Evolutionary conservation across 208 protist genomes (phyloP).

Genomic region (Wallacemonas sp.): DNA sequence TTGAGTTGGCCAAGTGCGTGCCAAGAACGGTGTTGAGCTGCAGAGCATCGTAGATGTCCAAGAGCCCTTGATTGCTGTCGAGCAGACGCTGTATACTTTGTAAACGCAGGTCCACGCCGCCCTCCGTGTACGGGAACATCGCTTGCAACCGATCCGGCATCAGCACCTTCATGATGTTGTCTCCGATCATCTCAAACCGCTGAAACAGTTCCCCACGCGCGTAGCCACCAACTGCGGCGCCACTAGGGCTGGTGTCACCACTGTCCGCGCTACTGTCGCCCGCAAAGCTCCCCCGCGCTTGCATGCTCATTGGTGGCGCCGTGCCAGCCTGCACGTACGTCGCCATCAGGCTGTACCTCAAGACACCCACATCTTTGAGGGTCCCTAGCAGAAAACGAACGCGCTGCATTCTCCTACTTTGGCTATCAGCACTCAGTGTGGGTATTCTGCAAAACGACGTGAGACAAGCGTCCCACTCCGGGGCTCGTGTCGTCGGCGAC

Average conservation of each 20-base stretch:
- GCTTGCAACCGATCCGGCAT: constrained; percentile 55
- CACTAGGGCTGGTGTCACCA: too few relatives aligned
- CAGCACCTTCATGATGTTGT: constrained; percentile 71
- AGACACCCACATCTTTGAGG: constrained; percentile 35
- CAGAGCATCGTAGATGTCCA: constrained; percentile 84
- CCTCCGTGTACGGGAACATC: constrained; percentile 61
- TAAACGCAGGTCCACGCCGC: constrained; percentile 34
- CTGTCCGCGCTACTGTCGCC: too few relatives aligned
- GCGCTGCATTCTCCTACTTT: constrained; percentile 26
- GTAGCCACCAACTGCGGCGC: too few relatives aligned
- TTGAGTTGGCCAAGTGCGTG: constrained; percentile 57
- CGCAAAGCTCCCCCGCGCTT: too few relatives aligned
- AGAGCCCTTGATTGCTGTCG: constrained; percentile 75
- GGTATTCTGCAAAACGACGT: constrained; percentile 22
- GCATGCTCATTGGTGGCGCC: too few relatives aligned
- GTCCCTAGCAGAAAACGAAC: constrained; percentile 40
- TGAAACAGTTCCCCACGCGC: constrained; percentile 56
- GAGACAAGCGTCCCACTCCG: neutral
- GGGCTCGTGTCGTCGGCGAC: too few relatives aligned
- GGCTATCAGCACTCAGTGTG: constrained; percentile 22
- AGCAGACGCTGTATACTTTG: constrained; percentile 55
- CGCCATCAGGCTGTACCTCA: constrained; percentile 31
- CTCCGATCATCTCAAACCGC: constrained; percentile 82
- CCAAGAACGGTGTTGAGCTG: constrained; percentile 60
- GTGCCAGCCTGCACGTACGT: too few relatives aligned